Evolutionary conservation across 2,329 filamentous ascomycete genomes (phyloP).

Genomic region (Lachnellula cervina): DNA sequence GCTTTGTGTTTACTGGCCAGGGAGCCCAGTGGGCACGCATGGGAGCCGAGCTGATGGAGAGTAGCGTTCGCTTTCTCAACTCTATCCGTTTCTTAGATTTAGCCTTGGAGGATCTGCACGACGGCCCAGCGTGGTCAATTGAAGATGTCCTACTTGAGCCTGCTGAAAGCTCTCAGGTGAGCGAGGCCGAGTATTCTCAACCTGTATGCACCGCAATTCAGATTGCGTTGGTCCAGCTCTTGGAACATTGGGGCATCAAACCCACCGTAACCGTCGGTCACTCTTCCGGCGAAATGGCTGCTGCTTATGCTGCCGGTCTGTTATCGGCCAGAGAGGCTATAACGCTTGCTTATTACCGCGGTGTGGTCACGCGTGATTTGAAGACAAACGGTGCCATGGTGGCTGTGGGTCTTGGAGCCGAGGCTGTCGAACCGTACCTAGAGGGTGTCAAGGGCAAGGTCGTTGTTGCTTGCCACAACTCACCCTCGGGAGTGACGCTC

Average conservation of each 20-base stretch:
- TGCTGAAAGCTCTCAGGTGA: constrained; percentile 32
- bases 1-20: constrained; percentile 26
- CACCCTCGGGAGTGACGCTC: constrained; percentile 22
- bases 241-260: constrained; percentile 38
- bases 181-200: constrained; percentile 30
- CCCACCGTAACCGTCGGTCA: constrained; percentile 39
- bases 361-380: constrained; percentile 21
- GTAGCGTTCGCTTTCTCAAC: constrained; percentile 6
- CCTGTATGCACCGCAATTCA: constrained; percentile 44
- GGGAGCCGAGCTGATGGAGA: constrained; percentile 15
- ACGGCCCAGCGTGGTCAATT: constrained; percentile 10
- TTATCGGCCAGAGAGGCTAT: constrained; percentile 31
- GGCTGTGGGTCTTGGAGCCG: constrained; percentile 17
- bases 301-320: constrained; percentile 38
- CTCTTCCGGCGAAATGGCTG: constrained; percentile 44
- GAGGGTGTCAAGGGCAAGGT: constrained; percentile 9
- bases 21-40: constrained; percentile 27
- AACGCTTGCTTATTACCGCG: constrained; percentile 41
- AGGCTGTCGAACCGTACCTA: neutral
- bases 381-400: constrained; percentile 14
- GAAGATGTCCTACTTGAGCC: constrained; percentile 25
- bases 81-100: constrained; percentile 6
- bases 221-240: constrained; percentile 39
- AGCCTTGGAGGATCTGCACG: neutral
- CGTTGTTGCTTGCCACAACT: constrained; percentile 31